Conservation (phyloP, 768 basidiomycete species). For the Cystofilobasidium bisporidii region DNA sequence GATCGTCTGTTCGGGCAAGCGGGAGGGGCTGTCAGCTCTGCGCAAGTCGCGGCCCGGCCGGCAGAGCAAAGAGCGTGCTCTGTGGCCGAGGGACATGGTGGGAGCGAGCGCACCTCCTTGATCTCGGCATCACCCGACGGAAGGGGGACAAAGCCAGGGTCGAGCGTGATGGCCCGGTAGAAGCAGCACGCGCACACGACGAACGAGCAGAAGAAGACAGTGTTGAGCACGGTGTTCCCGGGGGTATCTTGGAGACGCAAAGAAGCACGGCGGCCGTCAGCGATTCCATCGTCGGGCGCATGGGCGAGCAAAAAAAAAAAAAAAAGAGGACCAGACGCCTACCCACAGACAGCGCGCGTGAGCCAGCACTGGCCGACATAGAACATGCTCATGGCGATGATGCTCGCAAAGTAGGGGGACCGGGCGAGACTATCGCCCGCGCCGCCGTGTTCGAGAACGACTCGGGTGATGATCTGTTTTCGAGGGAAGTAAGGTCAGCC, state of each 20-base stretch:
- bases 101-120: conserved; percentile 56
- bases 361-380: conserved; percentile 18
- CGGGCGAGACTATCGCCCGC: conserved; percentile 74
- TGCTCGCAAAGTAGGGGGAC: conserved; percentile 86
- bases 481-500: too few relatives aligned
- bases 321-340: too few relatives aligned
- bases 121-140: conserved; percentile 74
- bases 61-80: too few relatives aligned
- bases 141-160: conserved; percentile 77
- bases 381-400: conserved; percentile 50
- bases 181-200: conserved; percentile 78
- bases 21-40: neutral
- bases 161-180: conserved; percentile 76
- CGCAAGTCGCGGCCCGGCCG: too few relatives aligned
- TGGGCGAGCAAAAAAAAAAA: neutral
- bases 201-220: conserved; percentile 61
- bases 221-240: conserved; percentile 62
- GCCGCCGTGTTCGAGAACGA: conserved; percentile 67
- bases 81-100: neutral
- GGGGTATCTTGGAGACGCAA: conserved; percentile 53
- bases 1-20: conserved; percentile 52
- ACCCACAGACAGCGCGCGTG: conserved; percentile 12
- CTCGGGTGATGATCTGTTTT: conserved; percentile 65
- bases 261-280: too few relatives aligned
- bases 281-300: too few relatives aligned